phyloP scores from a whole-genome alignment of 139 green algal species.

The Choricystis sp. region DNA sequence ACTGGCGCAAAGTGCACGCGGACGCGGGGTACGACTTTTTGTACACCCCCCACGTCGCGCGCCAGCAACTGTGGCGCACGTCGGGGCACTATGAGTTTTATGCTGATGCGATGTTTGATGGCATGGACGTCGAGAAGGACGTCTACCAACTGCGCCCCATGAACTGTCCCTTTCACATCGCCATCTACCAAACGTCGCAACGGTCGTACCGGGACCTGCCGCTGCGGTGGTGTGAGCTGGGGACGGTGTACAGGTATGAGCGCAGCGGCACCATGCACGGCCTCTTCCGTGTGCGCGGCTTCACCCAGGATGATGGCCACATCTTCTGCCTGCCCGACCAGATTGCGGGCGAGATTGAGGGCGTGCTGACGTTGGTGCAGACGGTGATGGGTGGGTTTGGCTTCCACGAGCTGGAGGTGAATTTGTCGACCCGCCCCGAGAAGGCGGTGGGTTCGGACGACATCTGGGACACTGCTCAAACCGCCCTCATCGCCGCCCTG shows the following conservation, averaged over 20 bases:
- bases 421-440: slow-evolving; percentile 83
- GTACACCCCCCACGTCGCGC: slow-evolving; percentile 85
- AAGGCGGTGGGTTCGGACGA: slow-evolving; percentile 78
- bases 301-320: slow-evolving; percentile 96
- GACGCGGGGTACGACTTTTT: slow-evolving; percentile 73
- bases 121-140: slow-evolving; percentile 81
- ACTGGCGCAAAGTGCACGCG: slow-evolving; percentile 90
- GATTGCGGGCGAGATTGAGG: slow-evolving; percentile 66
- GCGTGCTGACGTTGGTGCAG: slow-evolving; percentile 75
- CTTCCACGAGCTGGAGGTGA: slow-evolving; percentile 74
- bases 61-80: slow-evolving; percentile 86
- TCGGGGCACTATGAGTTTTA: slow-evolving; percentile 95
- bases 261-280: slow-evolving; percentile 90
- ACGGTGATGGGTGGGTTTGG: slow-evolving; percentile 77
- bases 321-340: slow-evolving; percentile 95
- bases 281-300: slow-evolving; percentile 92
- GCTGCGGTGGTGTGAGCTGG: slow-evolving; percentile 85
- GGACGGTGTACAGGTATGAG: slow-evolving; percentile 95
- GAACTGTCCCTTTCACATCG: slow-evolving; percentile 98
- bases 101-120: slow-evolving; percentile 88
- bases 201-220: slow-evolving; percentile 75
- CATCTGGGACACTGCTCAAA: slow-evolving; percentile 75
- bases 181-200: slow-evolving; percentile 65
- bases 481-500: slow-evolving; percentile 61
- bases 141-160: slow-evolving; percentile 93